Evolutionary conservation across 2,329 filamentous ascomycete genomes (phyloP).

Genomic region (Rosellinia necatrix): DNA sequence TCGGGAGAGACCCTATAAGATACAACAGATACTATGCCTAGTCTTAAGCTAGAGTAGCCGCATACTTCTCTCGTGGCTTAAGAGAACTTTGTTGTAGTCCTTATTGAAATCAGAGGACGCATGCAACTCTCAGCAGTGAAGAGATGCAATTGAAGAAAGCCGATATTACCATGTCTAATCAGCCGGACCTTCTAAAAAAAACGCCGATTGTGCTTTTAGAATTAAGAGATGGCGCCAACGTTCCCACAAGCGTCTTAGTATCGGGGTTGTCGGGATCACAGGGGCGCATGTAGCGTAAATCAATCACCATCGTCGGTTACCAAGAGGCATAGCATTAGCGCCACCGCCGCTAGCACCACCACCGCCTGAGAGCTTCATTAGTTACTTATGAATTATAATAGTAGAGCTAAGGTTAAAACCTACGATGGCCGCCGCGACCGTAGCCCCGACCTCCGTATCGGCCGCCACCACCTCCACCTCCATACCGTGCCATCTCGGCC

Average conservation of each 20-base stretch:
- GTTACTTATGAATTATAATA: slow-evolving; percentile 12
- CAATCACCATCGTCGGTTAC: slow-evolving; percentile 43
- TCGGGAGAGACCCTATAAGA: slow-evolving; percentile 17
- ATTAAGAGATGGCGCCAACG: slow-evolving; percentile 28
- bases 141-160: slow-evolving; percentile 31
- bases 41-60: slow-evolving; percentile 6
- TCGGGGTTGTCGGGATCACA: slow-evolving; percentile 7
- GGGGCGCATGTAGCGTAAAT: slow-evolving; percentile 7
- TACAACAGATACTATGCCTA: slow-evolving; percentile 16
- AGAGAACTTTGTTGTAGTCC: slow-evolving; percentile 18
- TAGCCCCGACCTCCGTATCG: slow-evolving; percentile 71
- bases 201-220: slow-evolving; percentile 43
- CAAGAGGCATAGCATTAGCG: slow-evolving; percentile 44
- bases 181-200: slow-evolving; percentile 41
- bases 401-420: slow-evolving; percentile 10
- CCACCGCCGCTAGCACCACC: slow-evolving; percentile 52
- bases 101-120: slow-evolving; percentile 24
- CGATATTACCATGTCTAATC: slow-evolving; percentile 41
- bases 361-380: slow-evolving; percentile 41
- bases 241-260: slow-evolving; percentile 24
- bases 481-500: slow-evolving; percentile 92
- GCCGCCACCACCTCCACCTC: slow-evolving; percentile 79
- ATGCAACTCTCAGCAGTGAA: slow-evolving; percentile 32
- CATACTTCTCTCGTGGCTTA: slow-evolving; percentile 7
- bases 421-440: slow-evolving; percentile 58